Conservation (phyloP, 345 rosid species). For the Arabidopsis thaliana region TAIR10.1 NC_003071.7:6743501-6744000, state of each 20-base stretch:
- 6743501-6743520: background rate
- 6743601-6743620: background rate
- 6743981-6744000: slow-evolving; percentile 71
- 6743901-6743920: slow-evolving; percentile 46
- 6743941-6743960: slow-evolving; percentile 67
- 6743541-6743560: background rate
- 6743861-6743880: slow-evolving; percentile 62
- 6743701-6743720: slow-evolving; percentile 28
- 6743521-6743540: background rate
- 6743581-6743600: background rate
- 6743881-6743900: slow-evolving; percentile 13
- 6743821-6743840: slow-evolving; percentile 41
- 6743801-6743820: slow-evolving; percentile 31
- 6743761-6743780: slow-evolving; percentile 14
- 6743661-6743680: slow-evolving; percentile 38
- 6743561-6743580: background rate
- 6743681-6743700: background rate
- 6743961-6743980: slow-evolving; percentile 75
- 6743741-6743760: slow-evolving; percentile 42
- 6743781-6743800: slow-evolving; percentile 38
- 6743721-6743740: slow-evolving; percentile 1
- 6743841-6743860: slow-evolving; percentile 36
- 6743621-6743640: slow-evolving; percentile 8
- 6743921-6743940: slow-evolving; percentile 66
- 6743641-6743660: slow-evolving; percentile 21